Evolutionary conservation across 2,329 filamentous ascomycete species (phyloP).

Genomic region (Lasiodiplodia hormozganensis): DNA sequence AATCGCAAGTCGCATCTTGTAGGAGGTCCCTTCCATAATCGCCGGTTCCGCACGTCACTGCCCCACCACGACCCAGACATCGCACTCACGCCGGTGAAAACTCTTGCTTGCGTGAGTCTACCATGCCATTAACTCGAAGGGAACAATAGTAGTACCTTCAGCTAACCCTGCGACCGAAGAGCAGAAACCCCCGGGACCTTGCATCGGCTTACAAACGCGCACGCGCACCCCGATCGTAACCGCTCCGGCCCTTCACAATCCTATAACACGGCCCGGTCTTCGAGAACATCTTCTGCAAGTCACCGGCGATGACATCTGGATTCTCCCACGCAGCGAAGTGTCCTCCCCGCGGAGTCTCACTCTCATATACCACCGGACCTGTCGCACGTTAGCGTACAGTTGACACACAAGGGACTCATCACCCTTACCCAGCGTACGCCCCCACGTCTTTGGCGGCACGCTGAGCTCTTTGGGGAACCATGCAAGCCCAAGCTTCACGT

Average conservation of each 20-base stretch:
- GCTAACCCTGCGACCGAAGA: neutral
- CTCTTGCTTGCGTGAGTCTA: neutral
- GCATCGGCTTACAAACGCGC: slow-evolving; percentile 7
- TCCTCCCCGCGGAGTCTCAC: slow-evolving; percentile 58
- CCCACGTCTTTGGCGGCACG: slow-evolving; percentile 63
- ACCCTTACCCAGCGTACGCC: slow-evolving; percentile 59
- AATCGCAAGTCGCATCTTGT: neutral
- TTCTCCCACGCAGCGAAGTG: slow-evolving; percentile 69
- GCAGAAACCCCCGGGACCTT: neutral
- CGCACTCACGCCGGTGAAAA: neutral
- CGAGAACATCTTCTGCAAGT: slow-evolving; percentile 62
- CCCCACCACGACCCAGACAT: slow-evolving; percentile 6
- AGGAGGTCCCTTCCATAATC: neutral
- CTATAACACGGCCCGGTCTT: slow-evolving; percentile 26
- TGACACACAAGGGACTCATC: neutral
- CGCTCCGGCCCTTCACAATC: slow-evolving; percentile 15
- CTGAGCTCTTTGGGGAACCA: slow-evolving; percentile 66
- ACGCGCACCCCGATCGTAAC: slow-evolving; percentile 17
- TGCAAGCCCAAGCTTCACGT: slow-evolving; percentile 60
- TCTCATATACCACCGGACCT: slow-evolving; percentile 63
- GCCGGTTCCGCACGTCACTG: slow-evolving; percentile 7
- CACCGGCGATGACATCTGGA: slow-evolving; percentile 60
- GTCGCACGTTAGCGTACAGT: neutral
- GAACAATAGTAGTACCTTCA: neutral
- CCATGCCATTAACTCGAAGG: neutral